Conservation (phyloP, 371 early-diverging fungal genomes). For the Smittium mucronatum region DNA sequence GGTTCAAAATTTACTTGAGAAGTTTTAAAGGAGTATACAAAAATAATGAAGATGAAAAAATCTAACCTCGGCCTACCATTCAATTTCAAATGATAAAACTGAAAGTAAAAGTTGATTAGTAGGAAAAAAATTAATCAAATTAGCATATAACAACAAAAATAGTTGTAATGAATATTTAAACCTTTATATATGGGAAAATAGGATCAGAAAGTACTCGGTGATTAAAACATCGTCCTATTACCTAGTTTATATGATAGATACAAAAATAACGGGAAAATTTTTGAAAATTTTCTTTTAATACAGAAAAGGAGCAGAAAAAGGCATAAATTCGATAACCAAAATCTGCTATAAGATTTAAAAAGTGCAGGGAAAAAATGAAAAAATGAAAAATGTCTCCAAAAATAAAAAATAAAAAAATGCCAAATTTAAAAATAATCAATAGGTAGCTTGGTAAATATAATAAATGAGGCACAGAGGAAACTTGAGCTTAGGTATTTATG, state of each 20-base stretch:
- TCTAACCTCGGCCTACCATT: constrained; percentile 22
- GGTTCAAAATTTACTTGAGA: constrained; percentile 25
- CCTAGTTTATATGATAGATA: not conserved
- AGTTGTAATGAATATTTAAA: constrained; percentile 16
- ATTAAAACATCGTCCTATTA: not conserved
- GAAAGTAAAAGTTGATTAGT: constrained; percentile 18
- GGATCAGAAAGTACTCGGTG: not conserved
- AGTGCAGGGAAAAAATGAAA: not conserved
- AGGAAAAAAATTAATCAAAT: constrained; percentile 1
- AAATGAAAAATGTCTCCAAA: not conserved
- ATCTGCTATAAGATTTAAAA: not conserved
- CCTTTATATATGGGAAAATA: constrained; percentile 1
- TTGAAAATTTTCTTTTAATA: not conserved
- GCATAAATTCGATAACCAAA: not conserved
- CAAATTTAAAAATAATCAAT: not conserved
- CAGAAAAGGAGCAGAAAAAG: no score
- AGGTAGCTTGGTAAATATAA: not conserved
- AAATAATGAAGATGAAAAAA: constrained; percentile 6
- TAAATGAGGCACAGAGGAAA: not conserved
- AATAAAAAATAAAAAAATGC: not conserved
- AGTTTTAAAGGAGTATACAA: constrained; percentile 12
- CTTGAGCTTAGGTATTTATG: not conserved
- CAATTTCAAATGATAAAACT: constrained; percentile 23
- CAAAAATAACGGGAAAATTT: not conserved
- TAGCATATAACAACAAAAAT: not conserved